Percentiles rank a stretch among this genome's conserved stretches.
These are phyloP conservation scores for Monoraphidium neglectum DNA, from an alignment of 139 green algal genomes.

Conservation along the genomic window DNA sequence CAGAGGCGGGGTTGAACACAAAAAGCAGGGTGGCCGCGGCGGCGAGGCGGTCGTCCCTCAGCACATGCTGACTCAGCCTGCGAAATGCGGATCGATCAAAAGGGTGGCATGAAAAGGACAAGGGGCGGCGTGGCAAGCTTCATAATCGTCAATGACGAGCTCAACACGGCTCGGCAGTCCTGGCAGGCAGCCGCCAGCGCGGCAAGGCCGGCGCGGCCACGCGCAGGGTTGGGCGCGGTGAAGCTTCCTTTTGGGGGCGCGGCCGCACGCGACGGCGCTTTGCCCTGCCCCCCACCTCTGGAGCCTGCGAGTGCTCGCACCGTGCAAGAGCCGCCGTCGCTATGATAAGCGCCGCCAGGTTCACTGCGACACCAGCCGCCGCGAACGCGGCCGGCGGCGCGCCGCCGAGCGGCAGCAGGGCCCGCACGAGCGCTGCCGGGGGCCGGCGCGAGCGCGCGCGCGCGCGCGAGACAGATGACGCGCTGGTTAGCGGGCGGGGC, in stretches of 20 bases:
- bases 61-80: slow-evolving; percentile 46
- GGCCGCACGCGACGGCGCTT: too few relatives aligned
- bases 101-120: too few relatives aligned
- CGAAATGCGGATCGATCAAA: too few relatives aligned
- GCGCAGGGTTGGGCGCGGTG: too few relatives aligned
- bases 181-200: too few relatives aligned
- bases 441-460: not conserved
- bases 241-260: too few relatives aligned
- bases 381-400: not conserved
- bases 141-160: too few relatives aligned
- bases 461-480: not conserved
- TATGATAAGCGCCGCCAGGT: slow-evolving; percentile 38
- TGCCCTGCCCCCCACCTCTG: too few relatives aligned
- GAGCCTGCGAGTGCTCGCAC: too few relatives aligned
- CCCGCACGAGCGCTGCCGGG: not conserved
- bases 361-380: slow-evolving; percentile 40
- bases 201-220: too few relatives aligned
- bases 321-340: slow-evolving; percentile 43
- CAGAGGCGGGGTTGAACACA: slow-evolving; percentile 74
- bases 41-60: slow-evolving; percentile 47
- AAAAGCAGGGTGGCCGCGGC: slow-evolving; percentile 68
- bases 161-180: too few relatives aligned
- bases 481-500: not conserved
- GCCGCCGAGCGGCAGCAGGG: not conserved
- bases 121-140: too few relatives aligned